These are phyloP conservation scores for Diplosphaera chodatii DNA, from an alignment of 139 green algal species.

Conservation along the genomic window DNA sequence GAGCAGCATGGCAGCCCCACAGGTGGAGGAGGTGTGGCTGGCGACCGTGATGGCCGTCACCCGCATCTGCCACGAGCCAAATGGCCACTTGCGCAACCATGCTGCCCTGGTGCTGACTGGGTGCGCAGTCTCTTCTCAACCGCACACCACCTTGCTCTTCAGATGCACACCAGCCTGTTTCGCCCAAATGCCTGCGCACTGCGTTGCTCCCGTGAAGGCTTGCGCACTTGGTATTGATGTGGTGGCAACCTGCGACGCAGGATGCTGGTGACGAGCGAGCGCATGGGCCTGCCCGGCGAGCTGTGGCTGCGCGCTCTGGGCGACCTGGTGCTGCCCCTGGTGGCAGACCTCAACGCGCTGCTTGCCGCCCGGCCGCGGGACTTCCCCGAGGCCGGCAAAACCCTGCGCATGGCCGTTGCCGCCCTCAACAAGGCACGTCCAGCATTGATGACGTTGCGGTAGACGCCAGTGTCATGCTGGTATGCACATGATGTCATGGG, in stretches of 20 bases:
- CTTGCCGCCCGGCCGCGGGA: background rate
- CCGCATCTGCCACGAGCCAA: slow-evolving; percentile 31
- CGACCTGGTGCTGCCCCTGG: slow-evolving; percentile 8
- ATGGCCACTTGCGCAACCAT: slow-evolving; percentile 45
- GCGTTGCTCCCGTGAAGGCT: no score
- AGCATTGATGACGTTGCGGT: no score
- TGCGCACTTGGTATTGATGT: no score
- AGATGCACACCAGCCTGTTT: no score
- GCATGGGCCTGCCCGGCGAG: slow-evolving; percentile 20
- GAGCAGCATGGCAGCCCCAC: no score
- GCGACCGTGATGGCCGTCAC: slow-evolving; percentile 39
- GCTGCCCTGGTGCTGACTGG: slow-evolving; percentile 13
- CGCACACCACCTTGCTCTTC: no score
- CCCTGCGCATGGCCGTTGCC: slow-evolving; percentile 43
- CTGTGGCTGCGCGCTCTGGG: slow-evolving; percentile 13
- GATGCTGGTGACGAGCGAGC: slow-evolving; percentile 55
- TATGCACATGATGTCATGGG: no score
- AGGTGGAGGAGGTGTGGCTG: slow-evolving; percentile 54
- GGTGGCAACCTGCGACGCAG: no score
- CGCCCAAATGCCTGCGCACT: no score
- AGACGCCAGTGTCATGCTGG: no score
- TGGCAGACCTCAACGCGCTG: slow-evolving; percentile 18
- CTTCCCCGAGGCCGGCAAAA: slow-evolving; percentile 14
- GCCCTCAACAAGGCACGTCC: slow-evolving; percentile 65
- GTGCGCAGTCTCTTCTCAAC: no score